Base-by-base conservation (phyloP, 805 yeast species). In the Ogataea methanolica region DNA sequence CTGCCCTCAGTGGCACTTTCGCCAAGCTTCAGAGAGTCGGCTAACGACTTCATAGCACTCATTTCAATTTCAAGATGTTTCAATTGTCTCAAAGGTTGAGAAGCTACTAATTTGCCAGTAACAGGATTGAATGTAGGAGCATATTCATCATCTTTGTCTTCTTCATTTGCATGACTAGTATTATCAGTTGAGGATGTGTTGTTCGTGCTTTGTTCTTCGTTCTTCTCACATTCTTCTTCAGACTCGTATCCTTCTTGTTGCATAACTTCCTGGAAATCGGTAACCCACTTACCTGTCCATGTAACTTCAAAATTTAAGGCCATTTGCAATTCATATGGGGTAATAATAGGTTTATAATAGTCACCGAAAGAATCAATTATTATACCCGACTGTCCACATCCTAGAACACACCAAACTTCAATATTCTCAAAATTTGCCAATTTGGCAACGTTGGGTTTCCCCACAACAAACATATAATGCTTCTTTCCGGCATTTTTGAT, bases 361-460 rank as follows among this genome's bases (percentile, higher is more conserved):
- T 88, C 95, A 52, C 83, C 87, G 42, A 70, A 71, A 47, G 83
- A 80, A 63, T 92, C 96, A 14, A 94, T 65, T 35, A 92, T 82
- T 22, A 92, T 84, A 5, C 99, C 99, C 45, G 95, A 91, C 57
- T 90, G 89, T 11, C 95, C 90, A 64, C 99, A 94, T 0, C 99
- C 99, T 14, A 94, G 67, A 12, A 94, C 79, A 60, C 96, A 91
- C 98, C 99, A 94, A 21, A 88, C 76, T 56, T 94, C 98, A 14
- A 94, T 79, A n/a, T 81, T 83, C 52, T 92, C 99, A 62, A 94
- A 94, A 64, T 94, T 94, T 9, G 98, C 99, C 44, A 94, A 72
- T 60, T 94, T 94, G 23, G 99, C 96, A 17, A 94, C 97, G 60
- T 94, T 94, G 9, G 98, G 98, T 65, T 94, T 94, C 11, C 99